Conservation (phyloP, 2,329 filamentous ascomycete species). For the Alternaria arborescens region DNA sequence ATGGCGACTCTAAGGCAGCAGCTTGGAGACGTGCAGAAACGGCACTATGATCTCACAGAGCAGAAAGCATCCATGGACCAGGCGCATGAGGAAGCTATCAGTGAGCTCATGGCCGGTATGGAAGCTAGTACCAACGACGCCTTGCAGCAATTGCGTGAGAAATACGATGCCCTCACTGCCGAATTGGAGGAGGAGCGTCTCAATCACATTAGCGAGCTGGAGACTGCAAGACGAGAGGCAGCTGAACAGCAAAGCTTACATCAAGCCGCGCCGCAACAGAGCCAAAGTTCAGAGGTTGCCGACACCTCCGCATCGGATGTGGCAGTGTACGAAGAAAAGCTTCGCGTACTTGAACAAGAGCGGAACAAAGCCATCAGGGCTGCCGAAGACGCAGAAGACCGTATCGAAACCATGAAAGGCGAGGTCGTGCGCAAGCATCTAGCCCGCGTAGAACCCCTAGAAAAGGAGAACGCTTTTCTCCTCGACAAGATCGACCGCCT, state of each 20-base stretch:
- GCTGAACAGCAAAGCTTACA: constrained; percentile 25
- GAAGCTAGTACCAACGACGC: constrained; percentile 44
- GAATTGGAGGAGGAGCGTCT: constrained; percentile 30
- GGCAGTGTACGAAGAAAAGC: constrained; percentile 20
- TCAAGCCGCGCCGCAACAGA: constrained; percentile 26
- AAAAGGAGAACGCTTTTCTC: constrained; percentile 43
- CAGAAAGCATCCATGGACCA: constrained; percentile 41
- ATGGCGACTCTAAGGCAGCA: constrained; percentile 34
- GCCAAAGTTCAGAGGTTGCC: constrained; percentile 21
- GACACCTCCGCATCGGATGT: constrained; percentile 21
- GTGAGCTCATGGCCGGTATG: constrained; percentile 47
- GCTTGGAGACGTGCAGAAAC: constrained; percentile 39
- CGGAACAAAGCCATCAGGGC: constrained; percentile 32
- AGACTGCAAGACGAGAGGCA: constrained; percentile 27
- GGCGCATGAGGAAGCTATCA: constrained; percentile 48
- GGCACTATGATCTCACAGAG: constrained; percentile 38
- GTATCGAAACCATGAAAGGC: constrained; percentile 48
- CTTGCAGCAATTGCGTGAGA: constrained; percentile 45
- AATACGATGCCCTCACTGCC: constrained; percentile 39
- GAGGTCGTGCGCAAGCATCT: constrained; percentile 49
- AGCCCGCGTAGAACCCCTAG: constrained; percentile 44
- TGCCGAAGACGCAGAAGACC: constrained; percentile 40
- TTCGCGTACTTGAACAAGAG: constrained; percentile 26
- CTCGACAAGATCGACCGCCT: constrained; percentile 47
- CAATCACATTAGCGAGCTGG: constrained; percentile 33